A percentile compares a stretch with the other conserved stretches of the same genome.
Evolutionary conservation across 495 filamentous ascomycete species (phyloP).

Genomic region (Penicillium arizonense): DNA sequence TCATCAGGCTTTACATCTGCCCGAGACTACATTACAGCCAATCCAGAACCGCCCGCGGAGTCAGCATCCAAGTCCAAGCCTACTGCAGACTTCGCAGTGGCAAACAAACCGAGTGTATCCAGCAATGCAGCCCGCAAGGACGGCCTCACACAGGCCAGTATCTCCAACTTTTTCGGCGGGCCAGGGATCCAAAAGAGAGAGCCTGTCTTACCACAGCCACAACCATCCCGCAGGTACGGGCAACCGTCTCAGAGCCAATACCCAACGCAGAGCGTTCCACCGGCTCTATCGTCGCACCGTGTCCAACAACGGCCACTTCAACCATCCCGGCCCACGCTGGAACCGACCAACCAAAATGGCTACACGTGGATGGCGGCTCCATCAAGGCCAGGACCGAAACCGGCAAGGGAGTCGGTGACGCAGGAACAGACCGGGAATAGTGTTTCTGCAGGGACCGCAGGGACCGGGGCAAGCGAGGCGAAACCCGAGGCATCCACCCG

Average conservation of each 20-base stretch:
- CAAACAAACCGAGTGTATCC: constrained; percentile 18
- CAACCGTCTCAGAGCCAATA: constrained; percentile 4
- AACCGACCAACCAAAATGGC: constrained; percentile 33
- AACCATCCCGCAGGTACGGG: constrained; percentile 12
- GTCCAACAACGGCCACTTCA: constrained; percentile 36
- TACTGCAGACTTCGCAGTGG: constrained; percentile 3
- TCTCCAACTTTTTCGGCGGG: constrained; percentile 39
- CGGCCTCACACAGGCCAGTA: constrained; percentile 37
- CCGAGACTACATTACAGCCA: constrained; percentile 36
- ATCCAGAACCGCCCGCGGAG: constrained; percentile 8
- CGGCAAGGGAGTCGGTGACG: constrained; percentile 14
- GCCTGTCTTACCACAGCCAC: constrained; percentile 8
- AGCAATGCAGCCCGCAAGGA: constrained; percentile 20
- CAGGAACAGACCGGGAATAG: constrained; percentile 12
- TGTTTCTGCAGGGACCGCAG: constrained; percentile 3
- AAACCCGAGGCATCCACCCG: constrained; percentile 21
- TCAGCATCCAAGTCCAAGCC: constrained; percentile 1
- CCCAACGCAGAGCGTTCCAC: constrained; percentile 17
- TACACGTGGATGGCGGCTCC: constrained; percentile 44
- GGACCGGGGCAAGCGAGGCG: constrained; percentile 22
- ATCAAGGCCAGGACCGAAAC: constrained; percentile 24
- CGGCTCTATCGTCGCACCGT: constrained; percentile 33
- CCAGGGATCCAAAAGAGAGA: constrained; percentile 22
- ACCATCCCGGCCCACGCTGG: constrained; percentile 36
- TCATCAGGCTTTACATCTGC: constrained; percentile 42